Conservation (phyloP, 2,329 filamentous ascomycete genomes). For the Xylariales sp. region DNA sequence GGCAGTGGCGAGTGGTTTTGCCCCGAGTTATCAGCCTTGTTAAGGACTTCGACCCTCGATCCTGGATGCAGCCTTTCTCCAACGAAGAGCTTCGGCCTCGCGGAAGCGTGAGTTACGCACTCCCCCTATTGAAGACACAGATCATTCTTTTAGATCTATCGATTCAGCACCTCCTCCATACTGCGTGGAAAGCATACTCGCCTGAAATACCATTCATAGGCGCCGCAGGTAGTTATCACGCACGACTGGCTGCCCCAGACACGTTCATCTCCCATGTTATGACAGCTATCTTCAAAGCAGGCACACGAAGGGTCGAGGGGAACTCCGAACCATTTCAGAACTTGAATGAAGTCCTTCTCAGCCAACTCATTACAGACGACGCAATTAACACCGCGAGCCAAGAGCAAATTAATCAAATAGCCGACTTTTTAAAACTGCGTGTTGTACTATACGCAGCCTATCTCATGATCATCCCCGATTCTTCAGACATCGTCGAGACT, state of each 20-base stretch:
- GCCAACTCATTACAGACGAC: background rate
- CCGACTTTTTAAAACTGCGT: background rate
- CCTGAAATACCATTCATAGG: background rate
- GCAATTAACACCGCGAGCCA: background rate
- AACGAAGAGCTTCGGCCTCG: too few species aligned
- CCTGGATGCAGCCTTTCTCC: background rate
- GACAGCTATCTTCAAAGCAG: background rate
- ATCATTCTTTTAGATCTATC: constrained; percentile 3
- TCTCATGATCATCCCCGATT: constrained; percentile 1
- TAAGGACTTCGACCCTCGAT: background rate
- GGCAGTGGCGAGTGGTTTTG: background rate
- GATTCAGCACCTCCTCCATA: background rate
- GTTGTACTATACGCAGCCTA: constrained; percentile 1
- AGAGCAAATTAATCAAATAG: background rate
- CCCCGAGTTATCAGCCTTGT: background rate
- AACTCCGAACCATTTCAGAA: background rate
- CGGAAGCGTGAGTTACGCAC: too few species aligned
- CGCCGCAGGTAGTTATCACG: background rate
- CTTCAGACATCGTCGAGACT: background rate
- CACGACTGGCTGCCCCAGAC: background rate
- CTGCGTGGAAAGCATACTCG: background rate
- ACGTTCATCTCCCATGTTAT: background rate
- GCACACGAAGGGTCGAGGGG: too few species aligned
- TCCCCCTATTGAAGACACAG: background rate
- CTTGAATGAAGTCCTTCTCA: background rate